Evolutionary conservation across 75 land plant species (phyloP).

Genomic region (Pinus tabuliformis): DNA sequence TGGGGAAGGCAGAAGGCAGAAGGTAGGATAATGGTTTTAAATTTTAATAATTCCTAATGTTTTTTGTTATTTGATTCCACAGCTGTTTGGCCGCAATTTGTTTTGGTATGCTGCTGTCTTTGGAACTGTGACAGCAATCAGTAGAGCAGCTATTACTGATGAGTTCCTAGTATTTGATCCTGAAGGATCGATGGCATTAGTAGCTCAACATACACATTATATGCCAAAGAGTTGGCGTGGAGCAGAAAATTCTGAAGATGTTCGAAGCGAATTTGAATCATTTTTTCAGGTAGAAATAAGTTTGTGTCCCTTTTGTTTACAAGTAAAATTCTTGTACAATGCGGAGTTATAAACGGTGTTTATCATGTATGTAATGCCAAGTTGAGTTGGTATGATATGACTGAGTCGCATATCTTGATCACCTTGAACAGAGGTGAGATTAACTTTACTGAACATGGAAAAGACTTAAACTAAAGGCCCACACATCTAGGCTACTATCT

Average conservation of each 20-base stretch:
- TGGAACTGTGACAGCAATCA: conserved; percentile 87
- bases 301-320: not conserved
- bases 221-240: conserved; percentile 99
- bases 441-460: not conserved
- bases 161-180: conserved; percentile 91
- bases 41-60: not conserved
- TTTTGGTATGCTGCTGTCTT: conserved; percentile 97
- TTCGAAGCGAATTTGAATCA: conserved; percentile 81
- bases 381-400: not conserved
- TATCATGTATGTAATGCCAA: not conserved
- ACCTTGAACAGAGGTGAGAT: too few species aligned
- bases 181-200: conserved; percentile 73
- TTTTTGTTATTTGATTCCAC: conserved; percentile 12
- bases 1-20: not conserved
- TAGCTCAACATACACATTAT: conserved; percentile 88
- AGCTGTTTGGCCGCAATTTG: conserved; percentile 94
- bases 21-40: not conserved
- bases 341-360: not conserved
- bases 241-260: conserved; percentile 71
- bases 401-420: not conserved
- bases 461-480: not conserved
- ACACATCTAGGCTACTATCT: not conserved
- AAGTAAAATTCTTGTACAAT: not conserved
- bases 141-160: conserved; percentile 68
- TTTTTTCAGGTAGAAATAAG: conserved; percentile 74